Evolutionary conservation across 805 yeast species (phyloP).

Genomic region (Yamadazyma akitaensis): DNA sequence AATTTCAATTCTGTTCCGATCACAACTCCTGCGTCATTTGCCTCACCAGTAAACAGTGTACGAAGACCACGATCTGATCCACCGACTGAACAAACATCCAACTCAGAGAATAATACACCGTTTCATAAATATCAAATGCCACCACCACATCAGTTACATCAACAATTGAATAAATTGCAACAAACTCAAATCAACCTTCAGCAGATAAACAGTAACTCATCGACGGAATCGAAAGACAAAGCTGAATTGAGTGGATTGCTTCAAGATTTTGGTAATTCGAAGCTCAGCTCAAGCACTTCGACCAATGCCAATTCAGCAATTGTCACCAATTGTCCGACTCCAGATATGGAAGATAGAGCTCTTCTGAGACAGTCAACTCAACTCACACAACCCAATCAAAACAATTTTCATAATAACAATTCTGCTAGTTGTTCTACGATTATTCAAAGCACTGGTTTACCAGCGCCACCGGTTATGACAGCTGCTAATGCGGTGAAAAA

Average conservation of each 20-base stretch:
- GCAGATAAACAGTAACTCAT: slow-evolving; percentile 5
- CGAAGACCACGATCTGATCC: slow-evolving; percentile 7
- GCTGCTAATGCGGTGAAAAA: slow-evolving; percentile 9
- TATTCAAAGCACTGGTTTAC: slow-evolving; percentile 8
- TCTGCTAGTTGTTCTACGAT: slow-evolving; percentile 13
- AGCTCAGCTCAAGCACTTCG: slow-evolving; percentile 13
- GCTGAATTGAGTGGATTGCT: slow-evolving; percentile 12
- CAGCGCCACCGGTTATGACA: slow-evolving; percentile 15
- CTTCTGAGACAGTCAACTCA: neutral
- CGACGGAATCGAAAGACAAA: slow-evolving; percentile 11
- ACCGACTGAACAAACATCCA: neutral
- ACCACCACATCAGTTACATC: slow-evolving; percentile 9
- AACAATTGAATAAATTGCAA: slow-evolving; percentile 12
- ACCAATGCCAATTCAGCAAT: slow-evolving; percentile 13
- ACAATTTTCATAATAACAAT: slow-evolving; percentile 7
- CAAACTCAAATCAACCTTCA: slow-evolving; percentile 8
- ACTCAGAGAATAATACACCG: neutral
- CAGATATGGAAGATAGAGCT: slow-evolving; percentile 7
- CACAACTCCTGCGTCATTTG: neutral
- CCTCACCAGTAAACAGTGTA: neutral
- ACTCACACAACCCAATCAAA: neutral
- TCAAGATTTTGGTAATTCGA: slow-evolving; percentile 16
- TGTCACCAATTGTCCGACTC: slow-evolving; percentile 13
- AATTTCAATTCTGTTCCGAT: slow-evolving; percentile 2
- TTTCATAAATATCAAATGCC: neutral